These are phyloP conservation scores for Phlebopus sp. DNA, from an alignment of 1,284 basidiomycete species.

Conservation along the genomic window DNA sequence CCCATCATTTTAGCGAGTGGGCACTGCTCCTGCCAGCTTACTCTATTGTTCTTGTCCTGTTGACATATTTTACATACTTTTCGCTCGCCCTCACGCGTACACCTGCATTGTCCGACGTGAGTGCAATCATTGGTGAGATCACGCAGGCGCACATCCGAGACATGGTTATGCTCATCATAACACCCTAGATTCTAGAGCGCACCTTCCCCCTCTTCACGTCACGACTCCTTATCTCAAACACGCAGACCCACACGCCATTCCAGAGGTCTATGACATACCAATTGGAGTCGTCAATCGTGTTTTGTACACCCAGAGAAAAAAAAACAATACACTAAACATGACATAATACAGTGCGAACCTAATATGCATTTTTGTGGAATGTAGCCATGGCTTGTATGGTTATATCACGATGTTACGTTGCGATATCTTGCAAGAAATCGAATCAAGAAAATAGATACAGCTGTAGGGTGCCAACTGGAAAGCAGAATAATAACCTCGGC, in stretches of 20 bases:
- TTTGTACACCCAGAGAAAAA: constrained; percentile 41
- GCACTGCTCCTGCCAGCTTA: constrained; percentile 81
- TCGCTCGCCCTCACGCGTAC: constrained; percentile 71
- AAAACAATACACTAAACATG: constrained; percentile 3
- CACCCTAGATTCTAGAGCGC: constrained; percentile 51
- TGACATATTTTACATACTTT: constrained; percentile 78
- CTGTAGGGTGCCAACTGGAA: background rate
- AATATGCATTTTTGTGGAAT: constrained; percentile 1
- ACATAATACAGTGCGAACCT: constrained; percentile 21
- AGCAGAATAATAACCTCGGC: no score
- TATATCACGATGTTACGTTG: background rate
- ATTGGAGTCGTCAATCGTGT: constrained; percentile 78
- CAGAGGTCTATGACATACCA: constrained; percentile 77
- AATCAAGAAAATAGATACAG: background rate
- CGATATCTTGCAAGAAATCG: background rate
- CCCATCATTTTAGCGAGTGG: constrained; percentile 69
- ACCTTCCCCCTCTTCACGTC: constrained; percentile 37
- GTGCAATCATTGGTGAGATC: constrained; percentile 60
- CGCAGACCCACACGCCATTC: constrained; percentile 45
- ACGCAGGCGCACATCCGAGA: constrained; percentile 11
- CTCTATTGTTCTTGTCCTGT: constrained; percentile 66
- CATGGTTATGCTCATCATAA: constrained; percentile 13
- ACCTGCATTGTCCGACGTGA: constrained; percentile 65
- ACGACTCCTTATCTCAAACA: constrained; percentile 50
- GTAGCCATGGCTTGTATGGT: background rate